phyloP scores from a whole-genome alignment of 148 eudicot species.

The Simmondsia chinensis region DNA sequence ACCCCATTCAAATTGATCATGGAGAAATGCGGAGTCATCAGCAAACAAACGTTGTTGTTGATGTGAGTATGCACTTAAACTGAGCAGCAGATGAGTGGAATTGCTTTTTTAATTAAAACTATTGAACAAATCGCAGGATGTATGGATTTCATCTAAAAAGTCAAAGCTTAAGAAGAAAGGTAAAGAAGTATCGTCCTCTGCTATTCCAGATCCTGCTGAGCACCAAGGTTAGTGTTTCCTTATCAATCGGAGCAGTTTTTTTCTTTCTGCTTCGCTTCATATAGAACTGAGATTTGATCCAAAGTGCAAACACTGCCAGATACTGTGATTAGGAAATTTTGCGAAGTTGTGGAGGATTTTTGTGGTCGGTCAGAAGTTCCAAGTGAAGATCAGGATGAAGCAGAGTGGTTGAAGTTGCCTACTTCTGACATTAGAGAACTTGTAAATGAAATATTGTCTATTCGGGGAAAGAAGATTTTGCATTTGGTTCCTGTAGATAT shows the following conservation, averaged over 20 bases:
- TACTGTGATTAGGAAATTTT: conserved; percentile 51
- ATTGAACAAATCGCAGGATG: conserved; percentile 45
- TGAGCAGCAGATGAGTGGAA: too few relatives aligned
- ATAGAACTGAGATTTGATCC: not conserved
- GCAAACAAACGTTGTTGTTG: conserved; percentile 23
- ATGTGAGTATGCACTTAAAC: conserved; percentile 32
- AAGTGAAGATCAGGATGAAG: conserved; percentile 67
- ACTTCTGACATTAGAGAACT: conserved; percentile 53
- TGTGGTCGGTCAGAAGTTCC: conserved; percentile 69
- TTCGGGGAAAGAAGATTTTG: conserved; percentile 43
- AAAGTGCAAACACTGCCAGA: conserved; percentile 25
- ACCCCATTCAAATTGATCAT: conserved; percentile 22
- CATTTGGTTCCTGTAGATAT: conserved; percentile 65
- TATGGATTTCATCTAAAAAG: conserved; percentile 45
- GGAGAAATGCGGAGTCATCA: conserved; percentile 29
- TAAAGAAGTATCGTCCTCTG: conserved; percentile 25
- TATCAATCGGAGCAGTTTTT: not conserved
- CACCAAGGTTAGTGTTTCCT: conserved; percentile 46
- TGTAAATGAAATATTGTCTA: conserved; percentile 65
- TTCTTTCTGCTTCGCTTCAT: not conserved
- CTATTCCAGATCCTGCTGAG: conserved; percentile 38
- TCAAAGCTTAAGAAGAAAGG: conserved; percentile 63
- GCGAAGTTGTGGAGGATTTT: conserved; percentile 66
- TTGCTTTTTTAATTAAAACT: not conserved
- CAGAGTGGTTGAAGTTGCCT: conserved; percentile 63